phyloP scores from a whole-genome alignment of 768 basidiomycete species.

The Mrakia gelida region DNA sequence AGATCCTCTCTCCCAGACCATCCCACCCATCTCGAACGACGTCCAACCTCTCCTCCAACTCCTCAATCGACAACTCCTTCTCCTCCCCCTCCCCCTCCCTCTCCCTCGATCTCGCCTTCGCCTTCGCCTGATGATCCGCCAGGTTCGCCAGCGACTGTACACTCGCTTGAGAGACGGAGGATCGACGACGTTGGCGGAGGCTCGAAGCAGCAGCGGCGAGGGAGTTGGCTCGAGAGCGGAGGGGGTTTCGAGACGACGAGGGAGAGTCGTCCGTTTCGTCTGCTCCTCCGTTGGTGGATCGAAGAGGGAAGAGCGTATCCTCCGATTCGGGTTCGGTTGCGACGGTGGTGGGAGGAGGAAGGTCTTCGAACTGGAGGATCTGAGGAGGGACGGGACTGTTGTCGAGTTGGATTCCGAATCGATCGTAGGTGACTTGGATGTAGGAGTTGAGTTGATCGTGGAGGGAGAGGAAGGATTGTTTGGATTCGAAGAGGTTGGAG shows the following conservation, averaged over 20 bases:
- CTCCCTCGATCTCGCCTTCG: neutral
- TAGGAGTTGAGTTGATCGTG: neutral
- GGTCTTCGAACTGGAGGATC: neutral
- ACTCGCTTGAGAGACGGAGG: neutral
- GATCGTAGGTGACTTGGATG: conserved; percentile 1
- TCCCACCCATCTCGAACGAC: neutral
- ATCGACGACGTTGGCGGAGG: neutral
- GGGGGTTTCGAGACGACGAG: neutral
- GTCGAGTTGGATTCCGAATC: neutral
- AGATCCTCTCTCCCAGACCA: neutral
- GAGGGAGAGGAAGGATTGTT: neutral
- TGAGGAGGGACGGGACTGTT: neutral
- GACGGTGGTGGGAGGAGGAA: neutral
- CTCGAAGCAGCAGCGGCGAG: neutral
- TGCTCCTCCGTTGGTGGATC: neutral
- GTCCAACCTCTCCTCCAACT: neutral
- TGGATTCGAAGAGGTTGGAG: neutral
- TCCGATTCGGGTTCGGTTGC: neutral
- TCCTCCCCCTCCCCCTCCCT: no score
- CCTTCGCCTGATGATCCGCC: neutral
- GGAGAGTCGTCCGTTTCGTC: neutral
- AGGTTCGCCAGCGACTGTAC: neutral
- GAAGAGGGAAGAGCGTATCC: neutral
- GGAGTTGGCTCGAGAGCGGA: neutral
- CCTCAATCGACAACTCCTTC: neutral